Conservation (phyloP, 2,329 filamentous ascomycete genomes). For the Colletotrichum cereale region DNA sequence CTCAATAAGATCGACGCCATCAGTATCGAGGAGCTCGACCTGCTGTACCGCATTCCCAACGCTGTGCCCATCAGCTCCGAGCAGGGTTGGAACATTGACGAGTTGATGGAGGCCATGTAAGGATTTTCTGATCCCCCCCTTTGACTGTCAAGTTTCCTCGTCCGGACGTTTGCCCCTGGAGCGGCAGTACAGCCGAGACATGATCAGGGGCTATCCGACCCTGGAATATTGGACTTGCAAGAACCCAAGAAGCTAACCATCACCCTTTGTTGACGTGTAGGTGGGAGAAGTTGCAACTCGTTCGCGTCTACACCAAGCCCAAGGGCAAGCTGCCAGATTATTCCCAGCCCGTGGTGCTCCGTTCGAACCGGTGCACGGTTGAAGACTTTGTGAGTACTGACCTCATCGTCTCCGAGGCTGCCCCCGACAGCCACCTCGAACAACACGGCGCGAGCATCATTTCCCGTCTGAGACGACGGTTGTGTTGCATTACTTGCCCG, state of each 20-base stretch:
- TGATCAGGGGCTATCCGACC: slow-evolving; percentile 2
- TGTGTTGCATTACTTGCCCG: background rate
- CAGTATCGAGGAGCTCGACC: slow-evolving; percentile 95
- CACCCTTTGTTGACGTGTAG: slow-evolving; percentile 46
- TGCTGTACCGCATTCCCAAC: slow-evolving; percentile 96
- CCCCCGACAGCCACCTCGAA: background rate
- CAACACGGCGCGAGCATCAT: slow-evolving; percentile 2
- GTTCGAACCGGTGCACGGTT: slow-evolving; percentile 84
- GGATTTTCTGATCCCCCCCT: slow-evolving; percentile 43
- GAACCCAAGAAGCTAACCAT: slow-evolving; percentile 15
- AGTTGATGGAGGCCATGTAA: slow-evolving; percentile 93
- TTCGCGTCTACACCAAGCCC: slow-evolving; percentile 96
- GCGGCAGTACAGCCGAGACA: slow-evolving; percentile 15
- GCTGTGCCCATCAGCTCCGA: slow-evolving; percentile 98
- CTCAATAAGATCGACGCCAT: slow-evolving; percentile 99
- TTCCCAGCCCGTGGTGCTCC: slow-evolving; percentile 88
- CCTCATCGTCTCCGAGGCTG: background rate
- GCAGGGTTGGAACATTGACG: slow-evolving; percentile 97
- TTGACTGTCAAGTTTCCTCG: background rate
- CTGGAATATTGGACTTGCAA: background rate
- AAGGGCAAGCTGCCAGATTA: slow-evolving; percentile 97
- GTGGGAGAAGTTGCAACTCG: slow-evolving; percentile 95
- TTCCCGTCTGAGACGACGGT: slow-evolving; percentile 8
- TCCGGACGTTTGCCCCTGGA: background rate
- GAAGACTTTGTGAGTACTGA: slow-evolving; percentile 89